Evolutionary conservation across 768 basidiomycete species (phyloP).

Genomic region (Boletus pseudo-olivaceus): DNA sequence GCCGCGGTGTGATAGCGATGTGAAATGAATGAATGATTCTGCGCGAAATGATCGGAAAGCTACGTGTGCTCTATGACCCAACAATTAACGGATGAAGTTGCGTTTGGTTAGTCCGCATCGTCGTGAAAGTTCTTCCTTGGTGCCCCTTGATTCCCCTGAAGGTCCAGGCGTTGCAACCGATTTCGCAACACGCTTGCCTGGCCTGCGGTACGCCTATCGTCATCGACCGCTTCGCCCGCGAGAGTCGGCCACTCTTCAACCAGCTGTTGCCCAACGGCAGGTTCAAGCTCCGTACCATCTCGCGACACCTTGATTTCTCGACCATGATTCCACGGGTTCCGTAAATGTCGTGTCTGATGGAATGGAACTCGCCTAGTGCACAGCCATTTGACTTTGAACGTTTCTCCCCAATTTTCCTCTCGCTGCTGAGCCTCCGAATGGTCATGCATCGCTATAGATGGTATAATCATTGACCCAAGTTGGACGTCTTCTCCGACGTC

Average conservation of each 20-base stretch:
- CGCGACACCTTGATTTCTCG: conserved; percentile 77
- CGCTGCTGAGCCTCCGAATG: conserved; percentile 9
- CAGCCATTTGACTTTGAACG: conserved; percentile 84
- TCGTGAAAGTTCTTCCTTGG: background rate
- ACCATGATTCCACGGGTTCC: conserved; percentile 93
- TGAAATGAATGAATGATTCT: background rate
- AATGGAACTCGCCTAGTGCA: conserved; percentile 71
- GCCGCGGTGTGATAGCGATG: no score
- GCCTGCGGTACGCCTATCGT: background rate
- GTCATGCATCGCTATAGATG: background rate
- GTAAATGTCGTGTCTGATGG: conserved; percentile 67
- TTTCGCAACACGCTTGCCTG: conserved; percentile 5
- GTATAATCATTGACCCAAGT: background rate
- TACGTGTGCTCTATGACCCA: background rate
- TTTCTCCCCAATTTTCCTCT: conserved; percentile 59
- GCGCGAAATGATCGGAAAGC: background rate
- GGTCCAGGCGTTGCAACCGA: background rate
- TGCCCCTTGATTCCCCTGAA: background rate
- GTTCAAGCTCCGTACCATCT: conserved; percentile 92
- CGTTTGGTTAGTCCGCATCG: background rate
- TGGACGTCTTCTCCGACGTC: conserved; percentile 18
- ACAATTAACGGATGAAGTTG: background rate
- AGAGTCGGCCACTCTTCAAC: conserved; percentile 65
- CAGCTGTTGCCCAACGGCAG: conserved; percentile 61
- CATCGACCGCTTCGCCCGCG: conserved; percentile 13